phyloP scores from a whole-genome alignment of 768 basidiomycete genomes.

The Lactarius sp. region DNA sequence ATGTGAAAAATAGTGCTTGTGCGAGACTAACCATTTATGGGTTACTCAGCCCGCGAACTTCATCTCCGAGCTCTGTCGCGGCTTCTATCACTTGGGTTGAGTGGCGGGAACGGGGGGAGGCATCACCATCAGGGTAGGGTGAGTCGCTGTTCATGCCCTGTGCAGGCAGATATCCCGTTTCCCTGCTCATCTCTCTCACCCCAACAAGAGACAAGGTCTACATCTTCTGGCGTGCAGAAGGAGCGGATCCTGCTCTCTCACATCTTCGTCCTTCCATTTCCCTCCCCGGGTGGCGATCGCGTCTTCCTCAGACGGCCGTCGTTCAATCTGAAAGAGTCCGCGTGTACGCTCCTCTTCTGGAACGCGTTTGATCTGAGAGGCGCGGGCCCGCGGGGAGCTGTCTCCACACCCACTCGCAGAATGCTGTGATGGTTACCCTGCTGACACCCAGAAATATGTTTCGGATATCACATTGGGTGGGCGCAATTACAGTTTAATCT shows the following conservation, averaged over 20 bases:
- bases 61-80: slow-evolving; percentile 78
- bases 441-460: slow-evolving; percentile 69
- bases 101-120: slow-evolving; percentile 88
- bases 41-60: slow-evolving; percentile 75
- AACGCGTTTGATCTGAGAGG: slow-evolving; percentile 77
- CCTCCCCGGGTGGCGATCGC: slow-evolving; percentile 63
- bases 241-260: slow-evolving; percentile 79
- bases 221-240: slow-evolving; percentile 88
- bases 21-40: slow-evolving; percentile 2
- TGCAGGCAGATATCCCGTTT: background rate
- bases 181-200: background rate
- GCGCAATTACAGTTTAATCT: slow-evolving; percentile 16
- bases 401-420: slow-evolving; percentile 88
- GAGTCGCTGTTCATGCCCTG: slow-evolving; percentile 25
- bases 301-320: slow-evolving; percentile 74
- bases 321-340: slow-evolving; percentile 71
- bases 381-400: slow-evolving; percentile 84
- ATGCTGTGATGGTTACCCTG: slow-evolving; percentile 85
- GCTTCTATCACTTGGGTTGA: slow-evolving; percentile 87
- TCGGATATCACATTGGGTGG: slow-evolving; percentile 76
- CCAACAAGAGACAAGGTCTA: slow-evolving; percentile 63
- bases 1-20: slow-evolving; percentile 36
- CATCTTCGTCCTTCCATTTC: slow-evolving; percentile 84
- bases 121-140: slow-evolving; percentile 70
- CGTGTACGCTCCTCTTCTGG: slow-evolving; percentile 90